Evolutionary conservation across 495 filamentous ascomycete species (phyloP).

Genomic region (Penicillium steckii): DNA sequence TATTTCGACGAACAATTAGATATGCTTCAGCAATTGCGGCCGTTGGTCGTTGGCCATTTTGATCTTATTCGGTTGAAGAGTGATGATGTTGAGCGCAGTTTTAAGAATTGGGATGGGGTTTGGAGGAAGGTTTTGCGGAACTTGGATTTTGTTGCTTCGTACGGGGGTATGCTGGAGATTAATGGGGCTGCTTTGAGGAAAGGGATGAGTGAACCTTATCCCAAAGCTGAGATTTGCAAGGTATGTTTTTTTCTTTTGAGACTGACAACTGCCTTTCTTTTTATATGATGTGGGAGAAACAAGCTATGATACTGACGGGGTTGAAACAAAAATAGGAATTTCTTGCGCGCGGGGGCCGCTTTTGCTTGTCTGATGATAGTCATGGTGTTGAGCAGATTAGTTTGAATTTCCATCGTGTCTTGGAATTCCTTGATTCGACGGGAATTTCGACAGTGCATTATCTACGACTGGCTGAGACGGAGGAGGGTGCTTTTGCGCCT

Average conservation of each 20-base stretch:
- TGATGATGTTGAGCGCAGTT: slow-evolving; percentile 58
- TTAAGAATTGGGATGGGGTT: slow-evolving; percentile 56
- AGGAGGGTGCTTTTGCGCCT: slow-evolving; percentile 16
- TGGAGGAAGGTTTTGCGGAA: slow-evolving; percentile 76
- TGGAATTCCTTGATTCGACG: slow-evolving; percentile 53
- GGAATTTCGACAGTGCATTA: slow-evolving; percentile 48
- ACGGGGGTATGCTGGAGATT: slow-evolving; percentile 83
- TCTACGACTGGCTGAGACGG: slow-evolving; percentile 31
- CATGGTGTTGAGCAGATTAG: slow-evolving; percentile 81
- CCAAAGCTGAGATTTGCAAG: slow-evolving; percentile 73
- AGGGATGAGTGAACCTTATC: slow-evolving; percentile 89
- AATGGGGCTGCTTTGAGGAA: slow-evolving; percentile 86
- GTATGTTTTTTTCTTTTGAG: slow-evolving; percentile 39
- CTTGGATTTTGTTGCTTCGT: slow-evolving; percentile 62
- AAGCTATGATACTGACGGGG: slow-evolving; percentile 1
- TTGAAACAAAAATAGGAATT: slow-evolving; percentile 48
- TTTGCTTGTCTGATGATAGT: slow-evolving; percentile 89
- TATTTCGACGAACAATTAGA: slow-evolving; percentile 87
- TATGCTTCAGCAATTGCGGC: slow-evolving; percentile 73
- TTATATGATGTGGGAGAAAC: not conserved
- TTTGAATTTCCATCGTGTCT: slow-evolving; percentile 60
- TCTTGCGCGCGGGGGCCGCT: slow-evolving; percentile 65
- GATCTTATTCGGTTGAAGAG: slow-evolving; percentile 85
- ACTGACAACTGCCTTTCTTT: slow-evolving; percentile 9
- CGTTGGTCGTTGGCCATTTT: slow-evolving; percentile 87